Conservation (phyloP, 2,329 filamentous ascomycete species). For the Phaeoacremonium minimum region DNA sequence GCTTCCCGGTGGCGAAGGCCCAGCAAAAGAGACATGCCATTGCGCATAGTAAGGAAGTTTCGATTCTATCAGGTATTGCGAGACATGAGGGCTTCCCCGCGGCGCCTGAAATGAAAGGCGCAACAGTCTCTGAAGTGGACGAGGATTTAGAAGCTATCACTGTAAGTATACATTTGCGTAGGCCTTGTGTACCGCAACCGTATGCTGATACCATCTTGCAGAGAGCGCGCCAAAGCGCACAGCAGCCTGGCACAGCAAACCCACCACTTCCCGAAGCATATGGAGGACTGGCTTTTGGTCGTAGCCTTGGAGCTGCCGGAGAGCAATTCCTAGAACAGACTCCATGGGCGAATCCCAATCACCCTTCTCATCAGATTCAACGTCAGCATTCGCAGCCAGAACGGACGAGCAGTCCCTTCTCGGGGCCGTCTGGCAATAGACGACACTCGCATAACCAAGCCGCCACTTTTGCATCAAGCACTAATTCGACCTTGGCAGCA, state of each 20-base stretch:
- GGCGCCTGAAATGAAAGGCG: conserved; percentile 76
- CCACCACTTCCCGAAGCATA: conserved; percentile 40
- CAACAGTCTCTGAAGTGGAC: conserved; percentile 69
- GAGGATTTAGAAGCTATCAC: conserved; percentile 87
- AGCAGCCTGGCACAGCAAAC: conserved; percentile 28
- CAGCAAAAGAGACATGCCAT: conserved; percentile 81
- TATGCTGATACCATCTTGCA: conserved; percentile 12
- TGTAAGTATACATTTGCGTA: conserved; percentile 61
- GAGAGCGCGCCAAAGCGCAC: conserved; percentile 22
- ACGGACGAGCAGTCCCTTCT: conserved; percentile 31
- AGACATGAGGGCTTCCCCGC: conserved; percentile 97
- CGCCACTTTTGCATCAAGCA: conserved; percentile 24
- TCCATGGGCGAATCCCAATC: conserved; percentile 88
- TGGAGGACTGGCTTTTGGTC: conserved; percentile 39
- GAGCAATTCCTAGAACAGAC: conserved; percentile 87
- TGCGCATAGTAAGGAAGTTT: conserved; percentile 93
- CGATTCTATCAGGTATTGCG: conserved; percentile 81
- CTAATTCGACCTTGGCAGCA: conserved; percentile 15
- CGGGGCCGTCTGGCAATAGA: conserved; percentile 24
- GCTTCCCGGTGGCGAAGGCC: conserved; percentile 71
- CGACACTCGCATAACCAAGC: conserved; percentile 32
- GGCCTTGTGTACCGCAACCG: conserved; percentile 2
- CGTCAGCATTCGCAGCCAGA: conserved; percentile 21
- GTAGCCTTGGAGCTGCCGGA: conserved; percentile 61
- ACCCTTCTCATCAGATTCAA: conserved; percentile 59